A percentile compares a stretch with the other conserved stretches of the same genome.
Evolutionary conservation across 441 rosid genomes (phyloP).

Genomic region (Geranium incanum): DNA sequence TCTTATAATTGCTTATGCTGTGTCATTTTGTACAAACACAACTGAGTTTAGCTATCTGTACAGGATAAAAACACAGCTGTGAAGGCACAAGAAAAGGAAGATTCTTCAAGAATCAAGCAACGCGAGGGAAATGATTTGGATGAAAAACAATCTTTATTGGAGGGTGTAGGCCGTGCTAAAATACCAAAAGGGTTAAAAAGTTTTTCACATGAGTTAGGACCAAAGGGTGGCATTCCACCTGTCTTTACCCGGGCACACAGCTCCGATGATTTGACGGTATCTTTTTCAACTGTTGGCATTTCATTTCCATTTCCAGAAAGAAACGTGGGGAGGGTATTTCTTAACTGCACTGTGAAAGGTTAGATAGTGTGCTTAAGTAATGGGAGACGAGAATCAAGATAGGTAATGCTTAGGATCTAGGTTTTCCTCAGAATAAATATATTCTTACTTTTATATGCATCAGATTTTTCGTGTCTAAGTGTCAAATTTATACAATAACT

Average conservation of each 20-base stretch:
- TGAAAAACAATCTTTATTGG: slow-evolving; percentile 28
- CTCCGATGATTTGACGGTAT: slow-evolving; percentile 62
- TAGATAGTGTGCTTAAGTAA: no score
- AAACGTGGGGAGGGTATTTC: neutral
- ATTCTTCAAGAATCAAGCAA: slow-evolving; percentile 26
- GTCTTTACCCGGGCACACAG: slow-evolving; percentile 55
- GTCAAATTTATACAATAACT: no score
- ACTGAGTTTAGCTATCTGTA: slow-evolving; percentile 18
- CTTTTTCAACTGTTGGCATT: slow-evolving; percentile 4
- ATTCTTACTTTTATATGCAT: neutral
- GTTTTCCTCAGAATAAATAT: neutral
- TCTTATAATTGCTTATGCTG: slow-evolving; percentile 1
- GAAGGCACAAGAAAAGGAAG: slow-evolving; percentile 29
- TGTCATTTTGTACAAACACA: slow-evolving; percentile 11
- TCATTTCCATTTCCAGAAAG: neutral
- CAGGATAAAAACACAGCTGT: slow-evolving; percentile 41
- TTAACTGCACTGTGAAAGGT: no score
- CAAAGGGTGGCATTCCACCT: slow-evolving; percentile 50
- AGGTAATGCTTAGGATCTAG: neutral
- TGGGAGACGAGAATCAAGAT: no score
- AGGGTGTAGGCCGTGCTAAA: slow-evolving; percentile 29
- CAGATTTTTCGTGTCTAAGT: no score
- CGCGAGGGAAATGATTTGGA: slow-evolving; percentile 21
- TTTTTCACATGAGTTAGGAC: slow-evolving; percentile 74
- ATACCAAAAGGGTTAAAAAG: slow-evolving; percentile 53